phyloP scores from a whole-genome alignment of 108 stramenopile genomes.

The Nitzschia palea region DNA sequence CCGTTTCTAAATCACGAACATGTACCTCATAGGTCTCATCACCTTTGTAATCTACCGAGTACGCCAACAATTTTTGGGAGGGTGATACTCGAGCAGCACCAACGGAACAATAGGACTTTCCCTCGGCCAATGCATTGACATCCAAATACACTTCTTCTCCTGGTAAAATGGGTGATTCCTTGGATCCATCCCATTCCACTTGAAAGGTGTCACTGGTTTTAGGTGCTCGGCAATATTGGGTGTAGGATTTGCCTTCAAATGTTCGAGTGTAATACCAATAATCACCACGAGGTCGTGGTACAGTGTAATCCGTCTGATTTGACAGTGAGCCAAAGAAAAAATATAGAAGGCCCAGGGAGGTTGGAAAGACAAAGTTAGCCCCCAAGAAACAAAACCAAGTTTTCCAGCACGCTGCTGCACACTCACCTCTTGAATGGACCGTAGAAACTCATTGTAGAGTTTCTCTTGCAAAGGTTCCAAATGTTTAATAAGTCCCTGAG shows the following conservation, averaged over 20 bases:
- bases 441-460: slow-evolving; percentile 81
- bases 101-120: slow-evolving; percentile 78
- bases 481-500: slow-evolving; percentile 59
- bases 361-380: too few species aligned
- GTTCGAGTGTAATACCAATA: slow-evolving; percentile 89
- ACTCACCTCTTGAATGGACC: slow-evolving; percentile 52
- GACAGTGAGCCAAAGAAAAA: too few species aligned
- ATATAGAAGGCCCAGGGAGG: too few species aligned
- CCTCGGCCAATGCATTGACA: slow-evolving; percentile 83
- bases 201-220: slow-evolving; percentile 4
- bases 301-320: slow-evolving; percentile 78
- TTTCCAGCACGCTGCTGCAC: not conserved
- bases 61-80: slow-evolving; percentile 71
- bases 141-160: slow-evolving; percentile 86
- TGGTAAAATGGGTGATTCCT: slow-evolving; percentile 58
- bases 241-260: slow-evolving; percentile 86
- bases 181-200: slow-evolving; percentile 62
- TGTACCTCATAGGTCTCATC: slow-evolving; percentile 88
- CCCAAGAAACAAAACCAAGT: too few species aligned
- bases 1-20: slow-evolving; percentile 72
- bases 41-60: slow-evolving; percentile 86
- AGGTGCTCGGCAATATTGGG: slow-evolving; percentile 81
- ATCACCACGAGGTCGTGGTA: slow-evolving; percentile 64
- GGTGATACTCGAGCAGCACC: slow-evolving; percentile 71
- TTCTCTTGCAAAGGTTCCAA: slow-evolving; percentile 52